Conservation (phyloP, 2,329 filamentous ascomycete genomes). For the Fusarium xyrophilum region DNA sequence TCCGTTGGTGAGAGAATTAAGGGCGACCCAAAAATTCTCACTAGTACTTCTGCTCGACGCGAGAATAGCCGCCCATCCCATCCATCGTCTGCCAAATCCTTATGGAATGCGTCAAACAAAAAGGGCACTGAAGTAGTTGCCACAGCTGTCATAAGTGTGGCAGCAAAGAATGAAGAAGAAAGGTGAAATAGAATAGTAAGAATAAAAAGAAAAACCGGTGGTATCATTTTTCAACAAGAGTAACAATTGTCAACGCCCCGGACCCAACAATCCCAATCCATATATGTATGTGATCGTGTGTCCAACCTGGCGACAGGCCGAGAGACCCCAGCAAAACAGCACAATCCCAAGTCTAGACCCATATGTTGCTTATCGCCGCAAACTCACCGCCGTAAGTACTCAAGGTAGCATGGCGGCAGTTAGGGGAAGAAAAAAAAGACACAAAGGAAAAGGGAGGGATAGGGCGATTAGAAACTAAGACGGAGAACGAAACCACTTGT, state of each 20-base stretch:
- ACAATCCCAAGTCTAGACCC: slow-evolving; percentile 38
- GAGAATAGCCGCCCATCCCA: background rate
- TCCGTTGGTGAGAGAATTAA: background rate
- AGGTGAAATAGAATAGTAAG: slow-evolving; percentile 1
- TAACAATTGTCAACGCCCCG: slow-evolving; percentile 37
- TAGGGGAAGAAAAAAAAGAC: background rate
- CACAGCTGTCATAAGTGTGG: slow-evolving; percentile 1
- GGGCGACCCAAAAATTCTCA: background rate
- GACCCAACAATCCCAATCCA: slow-evolving; percentile 32
- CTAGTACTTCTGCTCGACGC: background rate
- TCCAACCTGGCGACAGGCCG: slow-evolving; percentile 37
- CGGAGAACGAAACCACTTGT: slow-evolving; percentile 53
- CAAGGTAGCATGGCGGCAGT: background rate
- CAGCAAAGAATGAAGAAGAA: slow-evolving; percentile 11
- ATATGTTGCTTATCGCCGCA: slow-evolving; percentile 21
- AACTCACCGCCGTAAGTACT: slow-evolving; percentile 13
- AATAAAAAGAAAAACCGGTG: slow-evolving; percentile 31
- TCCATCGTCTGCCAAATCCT: slow-evolving; percentile 18
- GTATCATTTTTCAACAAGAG: slow-evolving; percentile 41
- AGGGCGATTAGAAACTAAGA: slow-evolving; percentile 52
- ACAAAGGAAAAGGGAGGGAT: background rate
- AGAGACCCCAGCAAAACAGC: slow-evolving; percentile 34
- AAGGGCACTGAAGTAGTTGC: slow-evolving; percentile 3
- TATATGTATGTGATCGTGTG: slow-evolving; percentile 38
- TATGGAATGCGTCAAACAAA: slow-evolving; percentile 12